Evolutionary conservation across 2,329 filamentous ascomycete species (phyloP).

Genomic region (Sclerotinia trifoliorum): DNA sequence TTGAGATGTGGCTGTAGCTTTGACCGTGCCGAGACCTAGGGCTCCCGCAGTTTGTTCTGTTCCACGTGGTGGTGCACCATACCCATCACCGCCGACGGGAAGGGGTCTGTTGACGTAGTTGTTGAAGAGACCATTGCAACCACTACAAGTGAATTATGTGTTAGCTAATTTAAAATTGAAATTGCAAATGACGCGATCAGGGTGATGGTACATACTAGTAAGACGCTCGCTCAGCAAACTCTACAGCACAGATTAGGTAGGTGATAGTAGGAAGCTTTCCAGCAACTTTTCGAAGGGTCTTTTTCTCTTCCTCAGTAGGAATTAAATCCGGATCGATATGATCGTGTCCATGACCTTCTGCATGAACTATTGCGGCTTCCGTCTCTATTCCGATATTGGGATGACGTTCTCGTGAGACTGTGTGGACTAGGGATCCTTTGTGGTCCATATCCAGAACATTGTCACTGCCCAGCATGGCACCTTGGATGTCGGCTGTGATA

Average conservation of each 20-base stretch:
- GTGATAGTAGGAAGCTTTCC: slow-evolving; percentile 63
- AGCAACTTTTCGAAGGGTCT: slow-evolving; percentile 61
- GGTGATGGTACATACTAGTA: slow-evolving; percentile 65
- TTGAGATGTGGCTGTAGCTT: slow-evolving; percentile 52
- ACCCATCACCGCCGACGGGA: slow-evolving; percentile 47
- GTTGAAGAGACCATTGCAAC: slow-evolving; percentile 28
- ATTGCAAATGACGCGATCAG: slow-evolving; percentile 42
- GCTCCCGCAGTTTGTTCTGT: slow-evolving; percentile 50
- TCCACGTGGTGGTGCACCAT: slow-evolving; percentile 42
- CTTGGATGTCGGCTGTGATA: slow-evolving; percentile 25
- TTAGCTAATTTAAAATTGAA: slow-evolving; percentile 27
- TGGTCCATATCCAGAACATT: slow-evolving; percentile 26
- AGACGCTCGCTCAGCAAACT: slow-evolving; percentile 73
- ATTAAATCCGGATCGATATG: slow-evolving; percentile 15
- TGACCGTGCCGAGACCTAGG: slow-evolving; percentile 55
- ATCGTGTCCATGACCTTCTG: background rate
- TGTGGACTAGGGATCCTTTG: slow-evolving; percentile 28
- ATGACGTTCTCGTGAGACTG: slow-evolving; percentile 18
- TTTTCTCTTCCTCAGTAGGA: slow-evolving; percentile 58
- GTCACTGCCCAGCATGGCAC: slow-evolving; percentile 21
- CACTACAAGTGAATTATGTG: background rate
- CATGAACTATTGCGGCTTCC: background rate
- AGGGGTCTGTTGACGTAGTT: slow-evolving; percentile 64
- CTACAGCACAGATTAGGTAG: slow-evolving; percentile 70
- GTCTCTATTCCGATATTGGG: background rate